These are phyloP conservation scores for Asterophora lycoperdoides DNA, from an alignment of 768 basidiomycete genomes.

Conservation along the genomic window DNA sequence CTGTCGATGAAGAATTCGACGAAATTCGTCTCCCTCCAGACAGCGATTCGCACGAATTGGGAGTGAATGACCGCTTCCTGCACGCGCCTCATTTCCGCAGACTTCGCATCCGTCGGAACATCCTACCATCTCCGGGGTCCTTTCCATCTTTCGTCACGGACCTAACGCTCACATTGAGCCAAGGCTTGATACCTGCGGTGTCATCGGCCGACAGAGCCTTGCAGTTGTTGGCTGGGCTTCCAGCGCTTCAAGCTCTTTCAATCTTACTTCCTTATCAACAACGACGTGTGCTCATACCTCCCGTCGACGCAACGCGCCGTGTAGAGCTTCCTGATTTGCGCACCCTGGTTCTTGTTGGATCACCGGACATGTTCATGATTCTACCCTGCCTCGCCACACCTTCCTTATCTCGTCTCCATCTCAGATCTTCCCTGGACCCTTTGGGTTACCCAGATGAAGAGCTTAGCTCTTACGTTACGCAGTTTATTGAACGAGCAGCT, in stretches of 20 bases:
- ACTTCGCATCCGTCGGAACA: slow-evolving; percentile 30
- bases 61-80: slow-evolving; percentile 26
- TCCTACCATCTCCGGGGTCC: slow-evolving; percentile 29
- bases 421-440: slow-evolving; percentile 36
- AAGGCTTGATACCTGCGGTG: slow-evolving; percentile 15
- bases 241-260: slow-evolving; percentile 36
- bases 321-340: slow-evolving; percentile 23
- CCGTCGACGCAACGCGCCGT: slow-evolving; percentile 11
- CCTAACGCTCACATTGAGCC: slow-evolving; percentile 30
- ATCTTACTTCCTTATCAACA: slow-evolving; percentile 33
- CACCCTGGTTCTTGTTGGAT: slow-evolving; percentile 27
- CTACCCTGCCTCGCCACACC: slow-evolving; percentile 30
- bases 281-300: slow-evolving; percentile 22
- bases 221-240: slow-evolving; percentile 34
- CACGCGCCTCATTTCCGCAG: slow-evolving; percentile 32
- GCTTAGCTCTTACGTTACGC: slow-evolving; percentile 21
- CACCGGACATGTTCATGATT: slow-evolving; percentile 26
- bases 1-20: slow-evolving; percentile 27
- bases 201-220: slow-evolving; percentile 24
- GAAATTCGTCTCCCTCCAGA: slow-evolving; percentile 12
- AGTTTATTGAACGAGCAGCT: slow-evolving; percentile 18
- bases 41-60: slow-evolving; percentile 19
- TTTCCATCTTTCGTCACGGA: slow-evolving; percentile 31
- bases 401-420: slow-evolving; percentile 31
- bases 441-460: slow-evolving; percentile 28